Base-by-base conservation (phyloP, 768 basidiomycete species). In the Mycena haematopus region DNA sequence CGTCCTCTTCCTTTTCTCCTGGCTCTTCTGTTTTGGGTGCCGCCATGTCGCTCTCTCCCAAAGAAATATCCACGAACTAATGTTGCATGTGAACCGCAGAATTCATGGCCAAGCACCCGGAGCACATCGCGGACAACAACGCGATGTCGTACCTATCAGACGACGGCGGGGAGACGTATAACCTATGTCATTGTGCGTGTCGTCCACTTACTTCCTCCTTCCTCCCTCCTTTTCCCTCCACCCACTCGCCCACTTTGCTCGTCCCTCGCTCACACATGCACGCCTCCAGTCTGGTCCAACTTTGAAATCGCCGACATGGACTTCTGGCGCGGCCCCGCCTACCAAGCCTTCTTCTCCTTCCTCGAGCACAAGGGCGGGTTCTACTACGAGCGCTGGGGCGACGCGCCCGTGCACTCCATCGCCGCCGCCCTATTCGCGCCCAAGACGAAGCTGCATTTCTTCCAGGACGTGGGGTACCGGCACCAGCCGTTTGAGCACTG, bases 301-400 rank as follows among this genome's bases (percentile, higher is more conserved):
- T 95, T 95, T 65, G 92, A 92, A 69, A 89, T 92, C 57, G 89
- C 82, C 3, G 81, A 84, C 63, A 80, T 91, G 71, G 79, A 86
- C 53, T 87, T 91, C 69, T 90, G 87, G 87, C 76, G 88, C 27
- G 77, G 80, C 2, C 79, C 84, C 29, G 84, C 88, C 3, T 91
- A 92, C 72, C 77, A 77, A 40, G 76, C 79, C 21, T 91, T 86
- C 78, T 91, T 91, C 69, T 80, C 87, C 19, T 80, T 83, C 68
- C 79, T 91, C 10, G 89, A 91, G 60, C 68, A 75, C 17, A 75
- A 78, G 22, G 89, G 89, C 15, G 88, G 89, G 5, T 89, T 89
- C 74, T 90, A 89, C 72, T 89, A 88, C 64, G 88, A 54, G 70
- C 73, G 73, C 21, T 74, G 73, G 73, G 74, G 73, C n/a, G 85